These are phyloP conservation scores for Volvariella volvacea DNA, from an alignment of 1,284 basidiomycete genomes.

Conservation along the genomic window DNA sequence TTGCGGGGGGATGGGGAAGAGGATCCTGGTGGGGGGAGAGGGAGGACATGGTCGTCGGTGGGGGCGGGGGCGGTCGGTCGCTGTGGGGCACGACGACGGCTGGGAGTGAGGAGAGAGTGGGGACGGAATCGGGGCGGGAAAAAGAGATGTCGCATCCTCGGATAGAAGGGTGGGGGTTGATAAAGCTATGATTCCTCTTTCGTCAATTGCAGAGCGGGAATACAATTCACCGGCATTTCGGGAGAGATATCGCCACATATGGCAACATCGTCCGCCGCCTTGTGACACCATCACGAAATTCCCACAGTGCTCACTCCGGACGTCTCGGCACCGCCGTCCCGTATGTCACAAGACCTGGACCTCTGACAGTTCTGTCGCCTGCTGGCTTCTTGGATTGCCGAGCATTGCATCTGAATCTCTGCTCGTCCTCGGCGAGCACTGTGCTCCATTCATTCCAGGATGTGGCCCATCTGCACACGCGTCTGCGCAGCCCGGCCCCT, in stretches of 20 bases:
- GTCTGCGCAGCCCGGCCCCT: too few species aligned
- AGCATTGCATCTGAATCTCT: too few species aligned
- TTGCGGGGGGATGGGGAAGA: conserved; percentile 1
- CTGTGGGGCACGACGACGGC: not conserved
- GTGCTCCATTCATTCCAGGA: too few species aligned
- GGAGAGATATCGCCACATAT: not conserved
- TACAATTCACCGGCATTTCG: not conserved
- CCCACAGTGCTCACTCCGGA: too few species aligned
- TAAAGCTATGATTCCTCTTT: conserved; percentile 5
- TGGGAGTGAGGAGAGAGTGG: not conserved
- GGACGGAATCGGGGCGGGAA: conserved; percentile 6
- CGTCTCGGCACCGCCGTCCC: not conserved
- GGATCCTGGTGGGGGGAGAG: conserved; percentile 1
- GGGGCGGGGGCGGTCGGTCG: conserved; percentile 1
- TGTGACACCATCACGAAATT: not conserved
- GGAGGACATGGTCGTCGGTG: conserved; percentile 4
- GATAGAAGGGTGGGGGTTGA: conserved; percentile 5
- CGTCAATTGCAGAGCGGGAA: conserved; percentile 1
- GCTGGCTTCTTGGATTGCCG: too few species aligned
- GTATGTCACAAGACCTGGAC: conserved; percentile 1
- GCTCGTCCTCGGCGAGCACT: too few species aligned
- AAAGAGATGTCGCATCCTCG: conserved; percentile 2
- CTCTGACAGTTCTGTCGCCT: not conserved
- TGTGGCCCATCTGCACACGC: too few species aligned
- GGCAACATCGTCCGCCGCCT: not conserved